Base-by-base conservation (phyloP, 2,329 filamentous ascomycete species). In the Emmonsiellopsis sp. region DNA sequence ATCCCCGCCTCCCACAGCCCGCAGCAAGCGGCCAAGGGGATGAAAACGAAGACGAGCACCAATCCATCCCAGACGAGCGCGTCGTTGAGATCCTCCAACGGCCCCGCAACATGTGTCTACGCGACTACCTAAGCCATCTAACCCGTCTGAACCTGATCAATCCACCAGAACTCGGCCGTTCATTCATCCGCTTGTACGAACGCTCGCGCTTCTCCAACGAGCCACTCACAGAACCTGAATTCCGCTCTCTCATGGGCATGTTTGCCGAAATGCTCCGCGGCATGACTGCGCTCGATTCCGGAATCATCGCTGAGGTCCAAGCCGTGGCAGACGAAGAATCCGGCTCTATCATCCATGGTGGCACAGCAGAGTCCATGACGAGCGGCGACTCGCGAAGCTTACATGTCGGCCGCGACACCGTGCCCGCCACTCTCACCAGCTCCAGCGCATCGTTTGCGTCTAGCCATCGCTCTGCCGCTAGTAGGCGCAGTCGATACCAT, bases 101-200 rank as follows among this genome's bases (percentile, higher is more conserved):
- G 51, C 81, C 83, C 2, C 74, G 77, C 1, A 78, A 79, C 44
- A 88, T 91, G 82, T 84, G 84, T 5, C 73, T 97, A 57, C 82
- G 90, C 49, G 83, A 88, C 57, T 97, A 97, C 65, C 72, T 96
- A 3, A 73, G 75, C 1, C 84, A 88, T 57, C 81, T 97, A 5
- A 78, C 81, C 5, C 75, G 76, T 3, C 71, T 95, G 26, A 82
- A 81, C 3, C 80, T 95, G 54, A 74, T 84, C 67, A 60, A 77
- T 59, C 66, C 82, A 67, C 58, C 71, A 11, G 66, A 71, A n/a
- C 61, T 80, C 20, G 73, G 74, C 13, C 64, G 74, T 2, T 69
- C 73, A 1, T 98, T 97, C 65, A 72, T 96, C 16, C 70, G 78
- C 1, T 73, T 81, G 16, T 98, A 96, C 70, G 93, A 97, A 71